Evolutionary conservation across 2,329 filamentous ascomycete species (phyloP).

Genomic region (Neopestalotiopsis sp.): DNA sequence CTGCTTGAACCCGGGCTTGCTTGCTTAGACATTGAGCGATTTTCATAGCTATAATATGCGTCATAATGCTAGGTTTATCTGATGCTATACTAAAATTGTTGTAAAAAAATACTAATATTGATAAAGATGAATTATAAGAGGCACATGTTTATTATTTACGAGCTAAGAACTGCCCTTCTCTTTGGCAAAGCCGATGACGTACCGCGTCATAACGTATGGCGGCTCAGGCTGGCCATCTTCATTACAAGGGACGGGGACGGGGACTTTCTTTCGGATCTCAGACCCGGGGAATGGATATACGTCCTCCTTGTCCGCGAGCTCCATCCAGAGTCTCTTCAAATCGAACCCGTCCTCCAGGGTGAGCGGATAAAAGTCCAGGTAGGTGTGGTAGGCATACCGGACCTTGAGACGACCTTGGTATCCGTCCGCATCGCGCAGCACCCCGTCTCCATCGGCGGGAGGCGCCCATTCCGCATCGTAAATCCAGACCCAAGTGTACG

Average conservation of each 20-base stretch:
- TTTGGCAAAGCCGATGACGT: neutral
- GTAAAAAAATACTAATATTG: neutral
- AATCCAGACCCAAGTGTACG: constrained; percentile 5
- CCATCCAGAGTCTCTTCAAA: constrained; percentile 15
- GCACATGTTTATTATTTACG: neutral
- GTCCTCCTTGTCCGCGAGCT: neutral
- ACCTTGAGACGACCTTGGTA: constrained; percentile 16
- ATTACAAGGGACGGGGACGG: neutral
- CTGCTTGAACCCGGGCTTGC: no score
- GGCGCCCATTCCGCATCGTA: constrained; percentile 13
- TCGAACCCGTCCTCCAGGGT: constrained; percentile 7
- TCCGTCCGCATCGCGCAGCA: constrained; percentile 11
- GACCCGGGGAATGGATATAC: constrained; percentile 12
- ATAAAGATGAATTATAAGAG: neutral
- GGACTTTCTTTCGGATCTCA: neutral
- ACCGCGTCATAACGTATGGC: neutral
- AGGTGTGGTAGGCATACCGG: constrained; percentile 8
- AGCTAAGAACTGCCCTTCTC: neutral
- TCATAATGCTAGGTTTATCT: no score
- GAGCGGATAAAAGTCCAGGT: constrained; percentile 12
- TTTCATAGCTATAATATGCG: no score
- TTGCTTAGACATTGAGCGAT: no score
- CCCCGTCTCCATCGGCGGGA: neutral
- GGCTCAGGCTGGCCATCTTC: neutral
- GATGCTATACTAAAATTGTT: no score